Percentiles rank a stretch among this genome's conserved stretches.
These are phyloP conservation scores for Porogramme epimiltina DNA, from an alignment of 1,284 basidiomycete genomes.

Conservation along the genomic window DNA sequence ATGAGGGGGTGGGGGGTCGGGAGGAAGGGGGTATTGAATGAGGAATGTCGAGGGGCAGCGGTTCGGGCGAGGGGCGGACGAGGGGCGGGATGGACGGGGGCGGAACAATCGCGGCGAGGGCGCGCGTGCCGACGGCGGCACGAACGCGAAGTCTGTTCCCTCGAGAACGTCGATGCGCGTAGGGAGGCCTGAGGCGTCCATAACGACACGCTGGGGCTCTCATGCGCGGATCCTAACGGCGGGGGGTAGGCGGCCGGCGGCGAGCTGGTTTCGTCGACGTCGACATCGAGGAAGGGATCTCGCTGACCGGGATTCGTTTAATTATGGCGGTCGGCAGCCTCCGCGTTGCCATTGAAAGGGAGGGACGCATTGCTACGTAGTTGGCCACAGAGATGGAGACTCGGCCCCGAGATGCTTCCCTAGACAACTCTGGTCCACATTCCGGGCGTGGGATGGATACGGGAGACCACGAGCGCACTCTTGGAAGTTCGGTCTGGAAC, in stretches of 20 bases:
- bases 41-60: not conserved
- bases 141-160: not conserved
- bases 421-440: not conserved
- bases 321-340: conserved; percentile 14
- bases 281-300: not conserved
- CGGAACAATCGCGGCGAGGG: conserved; percentile 3
- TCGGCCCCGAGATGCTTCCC: conserved; percentile 4
- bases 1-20: too few species aligned
- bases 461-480: too few species aligned
- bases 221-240: conserved; percentile 9
- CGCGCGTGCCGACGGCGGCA: conserved; percentile 11
- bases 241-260: conserved; percentile 7
- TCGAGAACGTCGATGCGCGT: too few species aligned
- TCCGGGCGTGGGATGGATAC: not conserved
- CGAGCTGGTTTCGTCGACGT: conserved; percentile 4
- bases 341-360: not conserved
- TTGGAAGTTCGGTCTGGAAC: too few species aligned
- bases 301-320: conserved; percentile 16
- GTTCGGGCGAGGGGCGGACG: not conserved
- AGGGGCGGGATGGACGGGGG: not conserved
- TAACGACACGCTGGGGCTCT: conserved; percentile 14
- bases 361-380: too few species aligned
- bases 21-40: not conserved
- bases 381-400: not conserved
- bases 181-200: conserved; percentile 15